These are phyloP conservation scores for Sugiyamaella valdiviana DNA, from an alignment of 805 yeast species.

Conservation along the genomic window DNA sequence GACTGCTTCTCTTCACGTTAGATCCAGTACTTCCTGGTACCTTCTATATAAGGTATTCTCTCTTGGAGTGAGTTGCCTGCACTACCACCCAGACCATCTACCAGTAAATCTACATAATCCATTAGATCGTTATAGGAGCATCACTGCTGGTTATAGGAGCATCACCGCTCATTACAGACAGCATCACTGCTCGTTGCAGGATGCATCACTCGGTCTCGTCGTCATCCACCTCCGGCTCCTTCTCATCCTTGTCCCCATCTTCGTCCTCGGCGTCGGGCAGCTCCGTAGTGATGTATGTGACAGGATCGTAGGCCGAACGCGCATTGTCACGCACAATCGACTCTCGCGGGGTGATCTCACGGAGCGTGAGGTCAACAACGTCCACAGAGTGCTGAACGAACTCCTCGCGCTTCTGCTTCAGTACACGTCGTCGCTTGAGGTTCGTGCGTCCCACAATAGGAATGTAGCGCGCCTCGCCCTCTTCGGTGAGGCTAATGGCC, in stretches of 20 bases:
- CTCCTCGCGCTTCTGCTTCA: slow-evolving; percentile 43
- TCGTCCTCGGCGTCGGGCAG: slow-evolving; percentile 42
- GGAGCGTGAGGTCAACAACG: slow-evolving; percentile 52
- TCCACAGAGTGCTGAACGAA: slow-evolving; percentile 55
- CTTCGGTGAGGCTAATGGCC: slow-evolving; percentile 52
- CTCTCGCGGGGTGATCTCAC: slow-evolving; percentile 71
- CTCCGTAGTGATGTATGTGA: slow-evolving; percentile 64
- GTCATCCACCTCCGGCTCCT: neutral
- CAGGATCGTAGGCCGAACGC: slow-evolving; percentile 70
- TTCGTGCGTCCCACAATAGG: slow-evolving; percentile 75
- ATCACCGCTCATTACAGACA: neutral
- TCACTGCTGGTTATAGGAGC: neutral
- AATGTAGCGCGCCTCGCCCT: slow-evolving; percentile 59
- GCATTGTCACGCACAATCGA: slow-evolving; percentile 57
- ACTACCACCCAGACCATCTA: neutral
- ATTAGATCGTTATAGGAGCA: neutral
- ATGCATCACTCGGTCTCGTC: neutral
- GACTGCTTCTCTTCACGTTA: too few relatives aligned
- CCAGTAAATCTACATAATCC: neutral
- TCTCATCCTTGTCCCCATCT: slow-evolving; percentile 30
- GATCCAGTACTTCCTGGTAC: too few relatives aligned
- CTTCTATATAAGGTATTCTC: too few relatives aligned
- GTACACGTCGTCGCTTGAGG: slow-evolving; percentile 78
- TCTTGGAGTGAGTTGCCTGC: too few relatives aligned
- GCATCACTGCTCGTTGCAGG: neutral